These are phyloP conservation scores for Taxillus chinensis DNA, from an alignment of 164 flowering plant genomes.

Conservation along the genomic window DNA sequence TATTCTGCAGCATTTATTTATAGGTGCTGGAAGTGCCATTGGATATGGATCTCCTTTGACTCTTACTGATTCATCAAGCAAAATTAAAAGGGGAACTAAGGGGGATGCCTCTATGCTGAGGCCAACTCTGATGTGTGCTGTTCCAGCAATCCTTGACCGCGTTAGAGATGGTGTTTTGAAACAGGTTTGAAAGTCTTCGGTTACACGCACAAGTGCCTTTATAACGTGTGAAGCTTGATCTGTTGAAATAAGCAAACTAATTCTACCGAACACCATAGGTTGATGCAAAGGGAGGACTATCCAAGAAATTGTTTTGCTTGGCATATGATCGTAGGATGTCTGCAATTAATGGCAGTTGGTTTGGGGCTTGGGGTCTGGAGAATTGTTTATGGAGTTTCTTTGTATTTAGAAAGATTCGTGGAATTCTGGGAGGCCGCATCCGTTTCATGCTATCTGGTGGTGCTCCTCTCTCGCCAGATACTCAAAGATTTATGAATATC, in stretches of 20 bases:
- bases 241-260: constrained; percentile 3
- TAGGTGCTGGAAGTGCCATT: constrained; percentile 69
- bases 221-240: not conserved
- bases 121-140: constrained; percentile 90
- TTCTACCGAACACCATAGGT: constrained; percentile 35
- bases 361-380: constrained; percentile 98
- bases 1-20: constrained; percentile 46
- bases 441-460: constrained; percentile 95
- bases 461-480: constrained; percentile 95
- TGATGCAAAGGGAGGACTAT: constrained; percentile 76
- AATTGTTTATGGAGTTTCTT: constrained; percentile 63
- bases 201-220: not conserved
- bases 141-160: constrained; percentile 97
- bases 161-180: constrained; percentile 90
- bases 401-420: constrained; percentile 74
- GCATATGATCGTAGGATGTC: constrained; percentile 76
- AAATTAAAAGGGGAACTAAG: constrained; percentile 76
- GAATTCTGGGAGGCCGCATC: constrained; percentile 77
- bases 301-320: constrained; percentile 64
- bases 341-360: constrained; percentile 92
- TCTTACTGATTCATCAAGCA: constrained; percentile 87
- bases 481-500: constrained; percentile 93
- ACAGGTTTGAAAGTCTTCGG: constrained; percentile 40
- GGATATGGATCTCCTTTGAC: constrained; percentile 97
- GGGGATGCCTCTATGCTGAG: constrained; percentile 79